Evolutionary conservation across 2,329 filamentous ascomycete species (phyloP), one percentile per base, ranked within the genome.

Genomic region (Nemania sp.): DNA sequence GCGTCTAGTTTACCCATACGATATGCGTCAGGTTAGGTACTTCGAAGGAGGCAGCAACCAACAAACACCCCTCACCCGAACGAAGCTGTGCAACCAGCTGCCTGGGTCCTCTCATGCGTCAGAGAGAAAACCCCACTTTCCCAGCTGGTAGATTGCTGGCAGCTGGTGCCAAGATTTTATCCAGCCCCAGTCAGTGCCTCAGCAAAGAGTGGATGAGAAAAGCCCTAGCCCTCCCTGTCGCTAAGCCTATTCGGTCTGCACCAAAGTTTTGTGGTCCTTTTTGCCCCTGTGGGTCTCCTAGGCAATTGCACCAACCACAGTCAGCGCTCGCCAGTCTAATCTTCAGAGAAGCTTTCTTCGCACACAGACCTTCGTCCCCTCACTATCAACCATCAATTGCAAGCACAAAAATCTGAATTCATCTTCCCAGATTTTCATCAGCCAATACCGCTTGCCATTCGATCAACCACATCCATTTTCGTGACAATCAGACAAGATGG

Each of bases 401-500:
- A 74, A 67, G 64, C 65, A 64, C 55, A 64, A 63, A n/a, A 80
- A 79, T 80, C 78, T 79, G 77, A 73, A 68, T 60, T 68, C 66
- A 66, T 68, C 60, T 54, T 63, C 70, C 71, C 76, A 79, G 77
- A 80, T 80, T 80, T 60, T 78, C 60, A 74, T 75, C 75, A 77
- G 76, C 68, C 71, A 74, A 73, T 68, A 68, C 70, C 66, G 70
- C 75, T 80, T 78, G 76, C 77, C 66, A 73, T 70, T 67, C 68
- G 68, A 71, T 68, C 62, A 64, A 67, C 62, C 68, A 71, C 71
- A 70, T 61, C 68, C 73, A 57, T 61, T 48, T 64, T 63, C 57
- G 62, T 70, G 68, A 72, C 71, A 78, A 79, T 80, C 75, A 81
- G 78, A 79, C 83, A 87, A 86, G 74, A 88, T 88, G 84, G 84